These are phyloP conservation scores for Cyclocybe cylindracea DNA, from an alignment of 768 basidiomycete species.

Conservation along the genomic window DNA sequence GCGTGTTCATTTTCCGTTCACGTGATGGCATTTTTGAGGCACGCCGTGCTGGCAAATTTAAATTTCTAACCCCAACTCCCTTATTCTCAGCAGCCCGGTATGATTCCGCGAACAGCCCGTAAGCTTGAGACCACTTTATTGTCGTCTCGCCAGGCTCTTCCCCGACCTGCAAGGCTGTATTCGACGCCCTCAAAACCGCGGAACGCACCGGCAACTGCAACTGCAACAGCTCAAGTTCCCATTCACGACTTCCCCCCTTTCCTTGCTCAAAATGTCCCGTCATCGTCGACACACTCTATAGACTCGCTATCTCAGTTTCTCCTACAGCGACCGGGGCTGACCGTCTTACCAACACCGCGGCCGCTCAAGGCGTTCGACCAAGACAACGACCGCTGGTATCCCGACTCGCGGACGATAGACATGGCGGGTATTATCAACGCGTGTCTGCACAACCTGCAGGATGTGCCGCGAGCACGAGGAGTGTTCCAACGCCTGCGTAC, in stretches of 20 bases:
- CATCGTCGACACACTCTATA: conserved; percentile 2
- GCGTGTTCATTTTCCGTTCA: too few relatives aligned
- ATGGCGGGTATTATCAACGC: conserved; percentile 79
- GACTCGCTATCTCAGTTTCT: conserved; percentile 8
- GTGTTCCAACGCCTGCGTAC: conserved; percentile 68
- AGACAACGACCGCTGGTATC: conserved; percentile 55
- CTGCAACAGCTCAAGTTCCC: conserved; percentile 32
- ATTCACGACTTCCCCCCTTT: conserved; percentile 42
- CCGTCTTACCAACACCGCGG: conserved; percentile 67
- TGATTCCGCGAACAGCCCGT: conserved; percentile 41
- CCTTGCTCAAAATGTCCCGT: conserved; percentile 21
- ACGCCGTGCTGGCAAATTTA: too few relatives aligned
- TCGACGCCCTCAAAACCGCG: conserved; percentile 61
- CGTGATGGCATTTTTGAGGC: too few relatives aligned
- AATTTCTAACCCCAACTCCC: too few relatives aligned
- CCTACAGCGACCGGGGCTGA: conserved; percentile 33
- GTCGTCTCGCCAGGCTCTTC: conserved; percentile 69
- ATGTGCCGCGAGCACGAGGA: conserved; percentile 73
- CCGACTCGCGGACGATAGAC: conserved; percentile 68
- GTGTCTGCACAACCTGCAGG: conserved; percentile 74
- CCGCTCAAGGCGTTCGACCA: conserved; percentile 39
- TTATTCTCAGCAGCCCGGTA: conserved; percentile 11
- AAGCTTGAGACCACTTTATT: conserved; percentile 46
- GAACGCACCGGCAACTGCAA: conserved; percentile 54
- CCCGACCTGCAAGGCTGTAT: conserved; percentile 70